These are phyloP conservation scores for Monilinia aucupariae DNA, from an alignment of 2,329 filamentous ascomycete genomes.

Conservation along the genomic window DNA sequence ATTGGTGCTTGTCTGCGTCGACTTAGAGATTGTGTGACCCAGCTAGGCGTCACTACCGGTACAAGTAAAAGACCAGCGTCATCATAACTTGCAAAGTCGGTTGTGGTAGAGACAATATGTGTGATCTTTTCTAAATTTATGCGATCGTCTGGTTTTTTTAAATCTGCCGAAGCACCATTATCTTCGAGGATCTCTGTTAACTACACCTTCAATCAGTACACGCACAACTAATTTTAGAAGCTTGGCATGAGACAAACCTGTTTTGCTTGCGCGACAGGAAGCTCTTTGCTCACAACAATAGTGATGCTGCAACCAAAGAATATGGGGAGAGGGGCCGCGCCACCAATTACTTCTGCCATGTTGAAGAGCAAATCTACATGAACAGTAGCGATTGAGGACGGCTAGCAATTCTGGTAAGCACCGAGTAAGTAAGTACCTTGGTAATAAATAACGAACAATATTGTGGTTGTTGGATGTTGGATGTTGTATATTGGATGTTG, in stretches of 20 bases:
- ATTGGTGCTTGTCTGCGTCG: constrained; percentile 69
- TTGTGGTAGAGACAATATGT: constrained; percentile 68
- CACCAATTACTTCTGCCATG: constrained; percentile 19
- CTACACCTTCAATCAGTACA: constrained; percentile 17
- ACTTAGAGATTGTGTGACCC: constrained; percentile 67
- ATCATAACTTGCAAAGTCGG: constrained; percentile 86
- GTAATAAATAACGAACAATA: neutral
- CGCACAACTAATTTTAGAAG: neutral
- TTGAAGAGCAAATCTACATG: constrained; percentile 5
- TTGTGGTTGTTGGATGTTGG: neutral
- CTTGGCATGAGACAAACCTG: neutral
- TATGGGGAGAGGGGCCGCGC: constrained; percentile 13
- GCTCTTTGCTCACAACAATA: constrained; percentile 28
- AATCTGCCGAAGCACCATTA: constrained; percentile 36
- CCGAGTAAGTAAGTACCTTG: neutral
- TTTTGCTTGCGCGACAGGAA: constrained; percentile 20
- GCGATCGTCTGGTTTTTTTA: constrained; percentile 38
- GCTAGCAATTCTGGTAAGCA: neutral
- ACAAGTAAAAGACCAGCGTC: constrained; percentile 71
- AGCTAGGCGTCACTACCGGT: constrained; percentile 75
- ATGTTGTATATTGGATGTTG: neutral
- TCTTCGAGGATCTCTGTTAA: constrained; percentile 28
- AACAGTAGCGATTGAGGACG: neutral
- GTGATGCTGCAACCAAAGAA: constrained; percentile 31
- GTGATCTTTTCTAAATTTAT: constrained; percentile 44